These are phyloP conservation scores for Fusarium xylarioides DNA, from an alignment of 2,329 filamentous ascomycete genomes.

Conservation along the genomic window DNA sequence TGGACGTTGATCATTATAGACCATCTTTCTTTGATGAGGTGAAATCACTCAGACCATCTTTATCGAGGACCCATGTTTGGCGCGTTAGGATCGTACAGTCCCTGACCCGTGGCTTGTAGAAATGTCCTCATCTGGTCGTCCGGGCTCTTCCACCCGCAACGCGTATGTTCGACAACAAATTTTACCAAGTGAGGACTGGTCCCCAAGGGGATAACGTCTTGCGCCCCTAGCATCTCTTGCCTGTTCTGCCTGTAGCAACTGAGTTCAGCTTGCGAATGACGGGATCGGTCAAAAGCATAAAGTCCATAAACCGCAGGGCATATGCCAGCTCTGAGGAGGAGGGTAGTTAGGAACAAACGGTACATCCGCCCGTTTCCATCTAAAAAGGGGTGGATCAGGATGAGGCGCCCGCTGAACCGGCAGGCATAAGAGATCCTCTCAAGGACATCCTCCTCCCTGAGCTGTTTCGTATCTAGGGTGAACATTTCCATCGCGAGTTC, in stretches of 20 bases:
- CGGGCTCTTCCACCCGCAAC: neutral
- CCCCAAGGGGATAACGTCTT: too few species aligned
- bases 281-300: neutral
- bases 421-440: conserved; percentile 15
- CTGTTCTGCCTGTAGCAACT: neutral
- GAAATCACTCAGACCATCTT: neutral
- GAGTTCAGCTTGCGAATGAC: neutral
- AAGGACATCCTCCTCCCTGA: too few species aligned
- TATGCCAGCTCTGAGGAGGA: conserved; percentile 43
- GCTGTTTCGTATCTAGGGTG: neutral
- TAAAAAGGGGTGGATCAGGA: conserved; percentile 49
- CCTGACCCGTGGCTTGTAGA: neutral
- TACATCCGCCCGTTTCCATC: conserved; percentile 49
- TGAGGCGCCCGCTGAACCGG: conserved; percentile 43
- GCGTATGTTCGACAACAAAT: neutral
- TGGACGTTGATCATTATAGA: neutral
- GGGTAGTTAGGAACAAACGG: conserved; percentile 46
- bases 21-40: neutral
- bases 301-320: neutral
- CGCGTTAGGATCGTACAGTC: neutral
- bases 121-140: neutral
- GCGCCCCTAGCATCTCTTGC: neutral
- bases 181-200: neutral
- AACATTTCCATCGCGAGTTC: conserved; percentile 28
- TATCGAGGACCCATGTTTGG: neutral